A percentile compares a stretch with the other conserved stretches of the same genome.
Evolutionary conservation across 495 filamentous ascomycete genomes (phyloP).

Genomic region (Penicillium ucsense): DNA sequence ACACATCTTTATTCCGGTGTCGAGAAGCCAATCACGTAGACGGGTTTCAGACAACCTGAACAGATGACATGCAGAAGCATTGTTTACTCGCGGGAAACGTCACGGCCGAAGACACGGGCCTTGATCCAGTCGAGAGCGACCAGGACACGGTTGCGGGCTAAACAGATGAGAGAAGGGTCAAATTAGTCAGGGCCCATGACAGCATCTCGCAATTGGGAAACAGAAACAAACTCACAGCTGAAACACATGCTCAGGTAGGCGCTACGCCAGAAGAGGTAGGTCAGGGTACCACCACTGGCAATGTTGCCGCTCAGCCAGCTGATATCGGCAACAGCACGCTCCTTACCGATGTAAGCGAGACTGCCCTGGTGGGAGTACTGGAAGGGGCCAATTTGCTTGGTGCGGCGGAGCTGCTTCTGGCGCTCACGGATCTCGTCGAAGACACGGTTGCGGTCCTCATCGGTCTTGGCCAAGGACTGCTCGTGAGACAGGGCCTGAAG

Average conservation of each 20-base stretch:
- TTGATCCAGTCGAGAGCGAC: conserved; percentile 94
- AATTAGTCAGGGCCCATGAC: conserved; percentile 4
- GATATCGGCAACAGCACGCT: conserved; percentile 95
- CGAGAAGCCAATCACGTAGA: too few relatives aligned
- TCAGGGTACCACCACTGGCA: conserved; percentile 71
- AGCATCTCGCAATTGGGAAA: neutral
- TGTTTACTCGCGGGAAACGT: conserved; percentile 81
- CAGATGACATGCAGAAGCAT: neutral
- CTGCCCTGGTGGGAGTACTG: conserved; percentile 96
- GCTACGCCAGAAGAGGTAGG: conserved; percentile 90
- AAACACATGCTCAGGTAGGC: conserved; percentile 99
- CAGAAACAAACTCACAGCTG: conserved; percentile 59
- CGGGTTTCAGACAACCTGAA: too few relatives aligned
- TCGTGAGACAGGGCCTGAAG: conserved; percentile 51
- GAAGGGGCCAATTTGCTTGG: conserved; percentile 93
- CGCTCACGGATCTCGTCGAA: conserved; percentile 68
- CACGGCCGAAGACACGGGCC: conserved; percentile 88
- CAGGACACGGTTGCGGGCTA: conserved; percentile 82
- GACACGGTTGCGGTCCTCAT: conserved; percentile 44
- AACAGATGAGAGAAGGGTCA: conserved; percentile 1
- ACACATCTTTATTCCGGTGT: too few relatives aligned
- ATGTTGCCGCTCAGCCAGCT: conserved; percentile 97
- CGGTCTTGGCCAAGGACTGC: conserved; percentile 53
- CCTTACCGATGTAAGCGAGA: conserved; percentile 95
- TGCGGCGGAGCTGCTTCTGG: conserved; percentile 75